A percentile compares a stretch with the other conserved stretches of the same genome.
phyloP scores from a whole-genome alignment of 2,329 filamentous ascomycete species.

The Rachicladosporium sp. region DNA sequence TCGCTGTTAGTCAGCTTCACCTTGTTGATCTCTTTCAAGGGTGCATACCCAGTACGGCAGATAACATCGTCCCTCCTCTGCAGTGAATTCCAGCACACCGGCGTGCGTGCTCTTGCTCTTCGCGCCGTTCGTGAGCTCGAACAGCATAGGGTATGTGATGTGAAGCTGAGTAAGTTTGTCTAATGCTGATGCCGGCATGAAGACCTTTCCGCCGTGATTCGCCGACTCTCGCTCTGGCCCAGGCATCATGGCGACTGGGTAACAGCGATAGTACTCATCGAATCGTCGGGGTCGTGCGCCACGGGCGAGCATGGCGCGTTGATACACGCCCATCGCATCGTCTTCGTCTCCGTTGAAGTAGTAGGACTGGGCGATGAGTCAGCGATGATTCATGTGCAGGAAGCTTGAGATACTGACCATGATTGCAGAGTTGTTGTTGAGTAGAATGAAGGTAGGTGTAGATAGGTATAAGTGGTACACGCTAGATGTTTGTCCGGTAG shows the following conservation, averaged over 20 bases:
- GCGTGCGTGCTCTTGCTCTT: constrained; percentile 74
- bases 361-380: constrained; percentile 12
- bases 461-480: no score
- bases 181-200: constrained; percentile 88
- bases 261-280: constrained; percentile 97
- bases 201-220: constrained; percentile 95
- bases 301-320: constrained; percentile 40
- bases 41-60: constrained; percentile 64
- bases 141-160: constrained; percentile 93
- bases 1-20: neutral
- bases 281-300: constrained; percentile 58
- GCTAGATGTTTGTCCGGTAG: no score
- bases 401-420: no score
- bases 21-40: no score
- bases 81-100: constrained; percentile 93
- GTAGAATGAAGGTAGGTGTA: no score
- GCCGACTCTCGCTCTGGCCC: constrained; percentile 78
- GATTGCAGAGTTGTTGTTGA: no score
- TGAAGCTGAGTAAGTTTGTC: constrained; percentile 94
- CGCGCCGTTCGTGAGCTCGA: constrained; percentile 86
- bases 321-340: constrained; percentile 42
- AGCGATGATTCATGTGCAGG: no score
- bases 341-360: constrained; percentile 41
- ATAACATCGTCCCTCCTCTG: constrained; percentile 93
- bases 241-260: constrained; percentile 87